phyloP scores from a whole-genome alignment of 2,329 filamentous ascomycete species.

The Phoma herbarum region DNA sequence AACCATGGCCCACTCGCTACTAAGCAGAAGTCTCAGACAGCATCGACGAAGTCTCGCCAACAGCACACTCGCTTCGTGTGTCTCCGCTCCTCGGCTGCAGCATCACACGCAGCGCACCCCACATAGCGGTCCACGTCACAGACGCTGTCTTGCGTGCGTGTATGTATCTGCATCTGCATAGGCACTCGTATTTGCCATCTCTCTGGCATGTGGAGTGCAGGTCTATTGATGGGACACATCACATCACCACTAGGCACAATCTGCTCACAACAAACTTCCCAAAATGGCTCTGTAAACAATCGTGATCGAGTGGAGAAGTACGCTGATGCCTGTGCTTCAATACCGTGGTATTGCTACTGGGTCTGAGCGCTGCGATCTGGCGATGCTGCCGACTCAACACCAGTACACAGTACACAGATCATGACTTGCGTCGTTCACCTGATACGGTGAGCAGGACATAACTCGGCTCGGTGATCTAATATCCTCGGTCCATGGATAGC shows the following conservation, averaged over 20 bases:
- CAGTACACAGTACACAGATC: background rate
- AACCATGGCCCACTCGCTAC: background rate
- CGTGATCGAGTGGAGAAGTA: background rate
- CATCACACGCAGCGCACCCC: slow-evolving; percentile 8
- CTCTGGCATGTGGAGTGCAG: background rate
- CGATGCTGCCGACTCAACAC: too few species aligned
- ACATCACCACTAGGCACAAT: background rate
- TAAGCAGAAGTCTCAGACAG: background rate
- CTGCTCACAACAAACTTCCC: background rate
- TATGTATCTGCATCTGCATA: background rate
- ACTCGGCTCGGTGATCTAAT: background rate
- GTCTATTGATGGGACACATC: background rate
- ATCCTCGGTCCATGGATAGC: background rate
- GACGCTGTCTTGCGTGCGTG: slow-evolving; percentile 7
- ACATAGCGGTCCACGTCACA: slow-evolving; percentile 21
- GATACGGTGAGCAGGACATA: background rate
- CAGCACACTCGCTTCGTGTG: background rate
- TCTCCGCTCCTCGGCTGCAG: background rate
- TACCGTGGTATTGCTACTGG: background rate
- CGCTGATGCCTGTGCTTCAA: background rate
- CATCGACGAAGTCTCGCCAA: background rate
- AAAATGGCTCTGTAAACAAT: background rate
- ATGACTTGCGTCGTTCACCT: background rate
- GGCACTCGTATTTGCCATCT: background rate
- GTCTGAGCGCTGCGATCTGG: background rate